Base-by-base conservation (phyloP, 2,329 filamentous ascomycete genomes). In the Hypomyces rosellus region DNA sequence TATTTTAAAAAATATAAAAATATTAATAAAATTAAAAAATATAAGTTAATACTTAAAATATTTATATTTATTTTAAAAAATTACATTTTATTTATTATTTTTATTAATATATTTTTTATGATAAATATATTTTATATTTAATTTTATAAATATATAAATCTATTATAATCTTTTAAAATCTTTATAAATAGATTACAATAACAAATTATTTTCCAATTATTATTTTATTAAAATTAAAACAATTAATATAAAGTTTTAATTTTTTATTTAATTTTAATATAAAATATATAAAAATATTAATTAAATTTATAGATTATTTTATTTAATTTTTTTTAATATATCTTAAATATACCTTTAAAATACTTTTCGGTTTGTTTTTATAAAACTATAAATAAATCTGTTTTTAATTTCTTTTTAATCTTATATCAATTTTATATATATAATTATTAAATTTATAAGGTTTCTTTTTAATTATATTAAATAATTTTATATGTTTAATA, bases 11-110 rank as follows among this genome's bases (percentile, higher is more conserved):
- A 54, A 1, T 39, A 45, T 51, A 48, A 45, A 16, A 42, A 49
- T 53, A 51, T 55, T 54, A 45, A 48, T 55, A 38, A 57, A 34
- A 7, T 22, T 48, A 42, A 48, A 41, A 41, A 50, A 40, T 53
- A 55, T 55, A 25, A 54, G 42, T 39, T 50, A 33, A 47, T 55
- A 58, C 37, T 58, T 52, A 54, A 50, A 58, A 22, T 54, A 48
- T 15, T 25, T 54, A 43, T 48, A 48, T 34, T 37, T 18, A 33
- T 38, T 50, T 22, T 52, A 42, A 39, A 53, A 54, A 15, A 30
- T 20, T 36, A 39, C 52, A 20, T 57, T 54, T 18, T 55, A 54
- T 37, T 52, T 40, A 52, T 49, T 45, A 41, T 25, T 22, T 34
- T 42, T 48, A 34, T 41, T 16, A 48, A 48, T 48, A 41, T 42